Evolutionary conservation across 2,329 filamentous ascomycete genomes (phyloP).

Genomic region (Rutstroemia sydowiana): DNA sequence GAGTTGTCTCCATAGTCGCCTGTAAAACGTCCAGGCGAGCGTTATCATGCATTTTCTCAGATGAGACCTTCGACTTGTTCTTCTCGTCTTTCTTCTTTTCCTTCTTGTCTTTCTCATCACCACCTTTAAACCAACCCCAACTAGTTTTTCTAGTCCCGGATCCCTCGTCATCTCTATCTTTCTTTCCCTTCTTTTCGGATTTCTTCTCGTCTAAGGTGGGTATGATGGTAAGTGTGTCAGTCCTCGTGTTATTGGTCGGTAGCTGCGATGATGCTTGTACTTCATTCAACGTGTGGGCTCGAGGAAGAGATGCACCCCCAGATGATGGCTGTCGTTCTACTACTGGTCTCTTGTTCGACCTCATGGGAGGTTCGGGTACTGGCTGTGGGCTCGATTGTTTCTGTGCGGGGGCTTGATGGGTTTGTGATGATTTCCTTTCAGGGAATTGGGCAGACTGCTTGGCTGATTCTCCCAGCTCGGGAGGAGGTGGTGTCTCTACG

Average conservation of each 20-base stretch:
- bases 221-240: constrained; percentile 73
- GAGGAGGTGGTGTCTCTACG: constrained; percentile 53
- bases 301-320: background rate
- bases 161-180: constrained; percentile 50
- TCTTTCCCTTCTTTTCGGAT: constrained; percentile 66
- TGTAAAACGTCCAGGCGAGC: constrained; percentile 81
- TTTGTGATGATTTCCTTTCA: constrained; percentile 10
- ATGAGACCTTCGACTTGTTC: constrained; percentile 52
- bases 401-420: constrained; percentile 33
- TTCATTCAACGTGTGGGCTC: constrained; percentile 41
- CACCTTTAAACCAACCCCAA: constrained; percentile 76
- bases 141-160: constrained; percentile 63
- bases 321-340: constrained; percentile 27
- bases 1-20: constrained; percentile 70
- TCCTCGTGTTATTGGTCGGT: constrained; percentile 62
- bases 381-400: constrained; percentile 25
- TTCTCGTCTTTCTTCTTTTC: constrained; percentile 55
- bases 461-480: constrained; percentile 14
- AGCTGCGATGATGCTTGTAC: constrained; percentile 59
- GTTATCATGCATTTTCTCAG: constrained; percentile 63
- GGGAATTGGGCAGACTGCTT: constrained; percentile 14
- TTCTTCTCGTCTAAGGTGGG: constrained; percentile 75
- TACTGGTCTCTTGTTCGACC: constrained; percentile 37
- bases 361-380: constrained; percentile 40
- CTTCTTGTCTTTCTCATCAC: constrained; percentile 68